Conservation (phyloP, 257 asterid genomes). For the Nicotiana attenuata region DNA sequence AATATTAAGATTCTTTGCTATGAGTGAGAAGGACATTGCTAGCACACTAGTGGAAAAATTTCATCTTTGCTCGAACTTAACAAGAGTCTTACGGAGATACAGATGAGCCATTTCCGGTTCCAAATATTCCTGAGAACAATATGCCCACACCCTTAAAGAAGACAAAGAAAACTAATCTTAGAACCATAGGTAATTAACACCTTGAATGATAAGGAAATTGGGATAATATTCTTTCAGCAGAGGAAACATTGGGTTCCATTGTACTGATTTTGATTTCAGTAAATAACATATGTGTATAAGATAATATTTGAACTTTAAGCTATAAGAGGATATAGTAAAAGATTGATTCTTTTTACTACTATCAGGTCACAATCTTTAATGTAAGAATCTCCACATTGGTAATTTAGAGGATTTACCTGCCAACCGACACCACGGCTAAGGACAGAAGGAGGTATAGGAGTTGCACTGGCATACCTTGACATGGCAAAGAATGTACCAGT, state of each 20-base stretch:
- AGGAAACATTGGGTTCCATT: not conserved
- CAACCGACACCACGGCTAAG: slow-evolving; percentile 96
- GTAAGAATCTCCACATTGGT: not conserved
- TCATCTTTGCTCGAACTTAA: not conserved
- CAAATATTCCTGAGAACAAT: slow-evolving; percentile 71
- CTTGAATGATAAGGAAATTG: not conserved
- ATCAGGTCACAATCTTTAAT: not conserved
- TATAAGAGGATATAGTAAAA: not conserved
- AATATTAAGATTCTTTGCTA: not conserved
- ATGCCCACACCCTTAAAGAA: slow-evolving; percentile 70
- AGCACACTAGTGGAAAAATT: not conserved
- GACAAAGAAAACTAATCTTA: not conserved
- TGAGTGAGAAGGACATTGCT: not conserved
- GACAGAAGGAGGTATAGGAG: slow-evolving; percentile 88
- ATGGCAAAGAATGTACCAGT: slow-evolving; percentile 89
- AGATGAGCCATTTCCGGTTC: slow-evolving; percentile 88
- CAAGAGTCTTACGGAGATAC: slow-evolving; percentile 72
- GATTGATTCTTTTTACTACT: not conserved
- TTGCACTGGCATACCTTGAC: slow-evolving; percentile 88
- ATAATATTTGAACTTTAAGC: not conserved
- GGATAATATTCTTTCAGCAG: not conserved
- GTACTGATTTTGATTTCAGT: not conserved
- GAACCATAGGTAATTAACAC: not conserved
- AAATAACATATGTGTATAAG: not conserved
- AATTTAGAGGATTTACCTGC: slow-evolving; percentile 53